Evolutionary conservation across 2,329 filamentous ascomycete genomes (phyloP).

Genomic region (Cladosporium sp.): DNA sequence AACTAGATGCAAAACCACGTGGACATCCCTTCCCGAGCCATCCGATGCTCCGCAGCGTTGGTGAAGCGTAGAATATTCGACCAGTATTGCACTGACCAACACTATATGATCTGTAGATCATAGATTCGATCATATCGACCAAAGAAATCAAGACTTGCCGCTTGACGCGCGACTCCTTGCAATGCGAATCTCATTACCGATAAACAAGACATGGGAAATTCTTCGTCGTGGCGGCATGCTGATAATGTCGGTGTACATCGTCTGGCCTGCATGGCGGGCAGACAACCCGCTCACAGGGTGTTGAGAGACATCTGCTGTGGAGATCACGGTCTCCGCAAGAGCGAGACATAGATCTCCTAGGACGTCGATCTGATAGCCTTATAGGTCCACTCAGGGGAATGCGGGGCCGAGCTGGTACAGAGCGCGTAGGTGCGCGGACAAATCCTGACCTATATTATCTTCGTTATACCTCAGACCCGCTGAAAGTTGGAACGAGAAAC

Average conservation of each 20-base stretch:
- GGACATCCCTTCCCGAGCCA: neutral
- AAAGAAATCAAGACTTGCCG: too few relatives aligned
- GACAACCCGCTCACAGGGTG: neutral
- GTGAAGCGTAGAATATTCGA: neutral
- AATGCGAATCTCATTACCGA: too few relatives aligned
- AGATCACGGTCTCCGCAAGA: neutral
- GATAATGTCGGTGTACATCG: neutral
- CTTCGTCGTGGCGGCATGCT: neutral
- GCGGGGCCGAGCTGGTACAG: neutral
- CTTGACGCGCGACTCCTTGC: too few relatives aligned
- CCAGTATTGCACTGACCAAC: neutral
- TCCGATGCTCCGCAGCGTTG: neutral
- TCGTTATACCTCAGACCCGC: neutral
- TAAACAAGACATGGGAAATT: neutral
- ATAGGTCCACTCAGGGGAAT: neutral
- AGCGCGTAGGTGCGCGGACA: neutral
- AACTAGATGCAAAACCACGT: neutral
- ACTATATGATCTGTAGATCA: neutral
- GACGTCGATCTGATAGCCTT: slow-evolving; percentile 3
- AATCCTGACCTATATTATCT: slow-evolving; percentile 3
- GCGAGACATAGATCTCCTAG: neutral
- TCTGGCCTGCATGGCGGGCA: neutral
- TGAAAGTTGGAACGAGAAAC: neutral
- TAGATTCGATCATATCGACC: too few relatives aligned
- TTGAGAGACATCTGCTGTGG: slow-evolving; percentile 7